Evolutionary conservation across 352 stramenopile genomes (phyloP).

Genomic region (Phytophthora melonis): DNA sequence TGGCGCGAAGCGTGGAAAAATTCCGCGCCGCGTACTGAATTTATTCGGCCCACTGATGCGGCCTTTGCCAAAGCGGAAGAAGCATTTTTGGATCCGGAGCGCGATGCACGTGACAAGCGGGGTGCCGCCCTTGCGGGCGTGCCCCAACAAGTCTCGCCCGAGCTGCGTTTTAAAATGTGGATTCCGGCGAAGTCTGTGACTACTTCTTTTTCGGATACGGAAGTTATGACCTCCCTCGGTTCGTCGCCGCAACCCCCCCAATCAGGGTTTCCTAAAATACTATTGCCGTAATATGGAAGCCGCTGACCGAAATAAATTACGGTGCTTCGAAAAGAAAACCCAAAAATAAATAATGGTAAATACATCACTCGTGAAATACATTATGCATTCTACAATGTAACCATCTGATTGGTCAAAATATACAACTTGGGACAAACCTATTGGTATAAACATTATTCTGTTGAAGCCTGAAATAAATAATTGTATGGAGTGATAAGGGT

Average conservation of each 20-base stretch:
- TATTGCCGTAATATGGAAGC: no score
- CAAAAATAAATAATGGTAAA: no score
- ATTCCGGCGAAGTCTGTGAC: conserved; percentile 16
- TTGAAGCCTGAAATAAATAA: no score
- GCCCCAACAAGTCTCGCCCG: conserved; percentile 6
- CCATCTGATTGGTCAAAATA: no score
- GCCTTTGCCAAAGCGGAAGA: conserved; percentile 12
- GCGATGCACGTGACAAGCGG: neutral
- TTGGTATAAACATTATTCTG: no score
- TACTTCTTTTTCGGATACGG: conserved; percentile 9
- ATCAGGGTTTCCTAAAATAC: no score
- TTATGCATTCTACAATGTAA: no score
- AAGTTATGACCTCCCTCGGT: conserved; percentile 29
- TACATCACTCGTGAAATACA: no score
- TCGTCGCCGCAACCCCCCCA: conserved; percentile 2
- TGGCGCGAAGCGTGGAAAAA: conserved; percentile 4
- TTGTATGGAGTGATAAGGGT: no score
- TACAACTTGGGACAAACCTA: no score
- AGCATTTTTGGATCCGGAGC: conserved; percentile 5
- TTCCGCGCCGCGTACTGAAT: neutral
- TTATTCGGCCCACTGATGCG: conserved; percentile 10
- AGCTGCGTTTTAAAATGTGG: conserved; percentile 21
- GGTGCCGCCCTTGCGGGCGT: conserved; percentile 12
- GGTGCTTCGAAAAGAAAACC: no score
- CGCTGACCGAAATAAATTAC: no score